Percentiles rank a stretch among this genome's conserved stretches.
Conservation (phyloP, 1,284 basidiomycete species). For the Ganoderma sp. region DNA sequence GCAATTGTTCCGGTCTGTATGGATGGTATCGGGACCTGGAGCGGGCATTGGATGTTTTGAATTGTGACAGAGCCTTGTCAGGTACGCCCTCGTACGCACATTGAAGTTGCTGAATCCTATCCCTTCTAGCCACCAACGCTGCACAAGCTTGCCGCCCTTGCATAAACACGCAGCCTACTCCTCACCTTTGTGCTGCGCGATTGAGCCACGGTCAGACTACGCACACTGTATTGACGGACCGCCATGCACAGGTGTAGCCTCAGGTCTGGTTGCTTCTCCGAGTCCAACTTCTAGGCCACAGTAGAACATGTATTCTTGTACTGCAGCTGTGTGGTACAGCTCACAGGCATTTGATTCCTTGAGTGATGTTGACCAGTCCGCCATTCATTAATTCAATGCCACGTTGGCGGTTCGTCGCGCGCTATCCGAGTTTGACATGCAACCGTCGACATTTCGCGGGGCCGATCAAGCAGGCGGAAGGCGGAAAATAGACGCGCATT, state of each 20-base stretch:
- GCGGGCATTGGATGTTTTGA: background rate
- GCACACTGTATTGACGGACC: too few relatives aligned
- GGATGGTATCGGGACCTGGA: background rate
- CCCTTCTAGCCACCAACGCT: background rate
- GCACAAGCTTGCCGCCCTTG: background rate
- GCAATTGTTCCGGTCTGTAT: background rate
- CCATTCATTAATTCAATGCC: background rate
- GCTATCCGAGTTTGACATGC: too few relatives aligned
- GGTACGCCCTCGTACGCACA: background rate
- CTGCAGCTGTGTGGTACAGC: background rate
- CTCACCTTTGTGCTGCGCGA: background rate
- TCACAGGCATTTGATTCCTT: background rate
- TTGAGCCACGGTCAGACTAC: background rate
- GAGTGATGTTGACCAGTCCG: background rate
- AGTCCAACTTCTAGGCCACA: background rate
- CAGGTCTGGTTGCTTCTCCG: background rate
- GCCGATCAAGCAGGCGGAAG: background rate
- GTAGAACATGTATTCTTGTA: background rate
- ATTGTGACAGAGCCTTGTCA: slow-evolving; percentile 5
- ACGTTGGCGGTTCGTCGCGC: background rate
- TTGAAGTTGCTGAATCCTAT: background rate
- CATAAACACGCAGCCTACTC: background rate
- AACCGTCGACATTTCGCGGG: background rate
- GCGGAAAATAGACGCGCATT: background rate
- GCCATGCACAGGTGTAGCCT: background rate